Evolutionary conservation across 805 yeast species (phyloP), one percentile per base, ranked within the genome.

Genomic region (Candida sithepensis): DNA sequence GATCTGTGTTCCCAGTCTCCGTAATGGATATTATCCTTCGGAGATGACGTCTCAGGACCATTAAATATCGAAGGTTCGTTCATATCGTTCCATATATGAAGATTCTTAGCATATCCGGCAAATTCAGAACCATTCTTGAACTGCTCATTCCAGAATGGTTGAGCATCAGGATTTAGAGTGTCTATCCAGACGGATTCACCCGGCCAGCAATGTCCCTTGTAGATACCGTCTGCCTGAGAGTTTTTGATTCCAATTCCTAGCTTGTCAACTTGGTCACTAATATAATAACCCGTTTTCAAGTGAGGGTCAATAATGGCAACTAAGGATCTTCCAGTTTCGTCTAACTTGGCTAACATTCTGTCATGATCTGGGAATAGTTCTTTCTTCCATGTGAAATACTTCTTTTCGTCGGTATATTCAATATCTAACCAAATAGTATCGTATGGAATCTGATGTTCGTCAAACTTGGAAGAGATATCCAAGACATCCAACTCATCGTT

Each of bases 1-100:
- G 96, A 88, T 50, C 99, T 81, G 63, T 92, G 96, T 65, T 94
- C 98, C 81, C 84, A 83, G 16, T 81, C 78, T 3, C 89, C 96
- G 60, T 71, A 77, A 56, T 92, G 97, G 34, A 91, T 57, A 20
- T 77, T 68, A 65, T 90, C 96, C 57, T 85, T 85, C 30, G 95
- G 96, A 19, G 94, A 82, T 0, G 95, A 71, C 0, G 97, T 89
- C 65, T 94, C 99, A 1, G 98, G 96, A 2, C 98, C 99, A 56
- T 84, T 80, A 63, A 94, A 94, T 4, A 94, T 85, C 0, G 97
- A 88, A 1, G 98, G 97, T 68, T 94, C 99, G 67, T 87, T 88
- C 99, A 94, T 94, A 65, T 94, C 99, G 66, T 92, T 94, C 99
- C 99, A 94, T 18, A 94, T 70, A 59, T 84, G 84, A 41, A 89